These are phyloP conservation scores for Hansenula lynferdii DNA, from an alignment of 1,139 yeast genomes.

Conservation along the genomic window DNA sequence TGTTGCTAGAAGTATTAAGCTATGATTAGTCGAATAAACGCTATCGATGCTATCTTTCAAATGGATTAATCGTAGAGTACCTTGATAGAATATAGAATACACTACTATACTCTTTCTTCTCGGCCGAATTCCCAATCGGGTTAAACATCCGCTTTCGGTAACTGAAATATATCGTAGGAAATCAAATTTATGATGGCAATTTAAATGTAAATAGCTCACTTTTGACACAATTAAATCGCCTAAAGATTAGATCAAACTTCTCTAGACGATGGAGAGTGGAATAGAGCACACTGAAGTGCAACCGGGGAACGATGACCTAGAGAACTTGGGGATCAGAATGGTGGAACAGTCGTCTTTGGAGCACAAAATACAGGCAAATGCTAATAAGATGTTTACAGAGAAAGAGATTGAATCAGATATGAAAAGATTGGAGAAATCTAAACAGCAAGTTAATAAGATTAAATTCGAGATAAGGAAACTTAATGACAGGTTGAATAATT, in stretches of 20 bases:
- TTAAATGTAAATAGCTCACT: no score
- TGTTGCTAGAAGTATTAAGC: no score
- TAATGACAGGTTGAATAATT: conserved; percentile 42
- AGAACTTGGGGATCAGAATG: conserved; percentile 41
- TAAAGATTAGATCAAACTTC: no score
- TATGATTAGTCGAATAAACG: no score
- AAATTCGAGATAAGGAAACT: conserved; percentile 40
- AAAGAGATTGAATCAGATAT: conserved; percentile 72
- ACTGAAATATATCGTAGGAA: not conserved
- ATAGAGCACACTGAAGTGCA: no score
- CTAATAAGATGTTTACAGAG: conserved; percentile 53
- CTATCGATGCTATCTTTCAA: no score
- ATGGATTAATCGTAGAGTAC: no score
- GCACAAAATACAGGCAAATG: conserved; percentile 61
- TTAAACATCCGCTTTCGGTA: not conserved
- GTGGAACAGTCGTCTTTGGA: conserved; percentile 79
- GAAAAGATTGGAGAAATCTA: conserved; percentile 66
- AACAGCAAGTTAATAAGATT: conserved; percentile 39
- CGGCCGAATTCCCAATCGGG: not conserved
- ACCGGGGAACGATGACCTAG: conserved; percentile 15
- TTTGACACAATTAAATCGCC: no score
- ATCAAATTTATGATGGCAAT: not conserved
- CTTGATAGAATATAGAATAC: no score
- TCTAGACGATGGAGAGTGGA: no score
- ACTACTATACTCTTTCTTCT: no score